Percentiles rank a stretch among this genome's conserved stretches.
These are phyloP conservation scores for Trifolium pratense DNA, from an alignment of 306 rosid genomes.

Conservation along the genomic window DNA sequence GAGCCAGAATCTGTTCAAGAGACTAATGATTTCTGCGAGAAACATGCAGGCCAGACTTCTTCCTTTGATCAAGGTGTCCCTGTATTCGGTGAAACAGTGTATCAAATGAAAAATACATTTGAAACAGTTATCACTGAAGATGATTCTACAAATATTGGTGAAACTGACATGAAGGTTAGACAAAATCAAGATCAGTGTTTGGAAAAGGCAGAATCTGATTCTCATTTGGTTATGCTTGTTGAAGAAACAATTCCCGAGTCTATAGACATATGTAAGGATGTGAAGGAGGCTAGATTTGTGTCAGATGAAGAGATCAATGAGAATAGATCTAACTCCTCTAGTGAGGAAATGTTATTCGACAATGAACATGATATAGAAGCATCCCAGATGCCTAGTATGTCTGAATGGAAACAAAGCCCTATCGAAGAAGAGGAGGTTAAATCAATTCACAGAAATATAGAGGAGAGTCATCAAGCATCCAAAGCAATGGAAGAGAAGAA, in stretches of 20 bases:
- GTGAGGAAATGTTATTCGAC: constrained; percentile 22
- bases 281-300: constrained; percentile 49
- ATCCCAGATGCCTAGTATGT: constrained; percentile 49
- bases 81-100: constrained; percentile 42
- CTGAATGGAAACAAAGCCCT: constrained; percentile 45
- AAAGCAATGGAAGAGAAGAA: constrained; percentile 50
- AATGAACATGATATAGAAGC: neutral
- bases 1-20: constrained; percentile 44
- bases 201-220: constrained; percentile 45
- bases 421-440: constrained; percentile 45
- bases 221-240: constrained; percentile 39
- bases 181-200: constrained; percentile 48
- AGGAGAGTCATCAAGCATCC: constrained; percentile 47
- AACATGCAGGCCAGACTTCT: constrained; percentile 48
- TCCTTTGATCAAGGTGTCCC: constrained; percentile 43
- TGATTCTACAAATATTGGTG: constrained; percentile 42
- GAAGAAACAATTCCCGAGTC: constrained; percentile 56
- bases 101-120: constrained; percentile 47
- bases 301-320: constrained; percentile 49
- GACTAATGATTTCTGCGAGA: constrained; percentile 44
- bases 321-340: constrained; percentile 44
- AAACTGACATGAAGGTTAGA: constrained; percentile 43
- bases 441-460: constrained; percentile 32
- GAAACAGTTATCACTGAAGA: constrained; percentile 35
- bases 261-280: constrained; percentile 38